Conservation (phyloP, 768 basidiomycete genomes). For the Podaxis mareebaensis region DNA sequence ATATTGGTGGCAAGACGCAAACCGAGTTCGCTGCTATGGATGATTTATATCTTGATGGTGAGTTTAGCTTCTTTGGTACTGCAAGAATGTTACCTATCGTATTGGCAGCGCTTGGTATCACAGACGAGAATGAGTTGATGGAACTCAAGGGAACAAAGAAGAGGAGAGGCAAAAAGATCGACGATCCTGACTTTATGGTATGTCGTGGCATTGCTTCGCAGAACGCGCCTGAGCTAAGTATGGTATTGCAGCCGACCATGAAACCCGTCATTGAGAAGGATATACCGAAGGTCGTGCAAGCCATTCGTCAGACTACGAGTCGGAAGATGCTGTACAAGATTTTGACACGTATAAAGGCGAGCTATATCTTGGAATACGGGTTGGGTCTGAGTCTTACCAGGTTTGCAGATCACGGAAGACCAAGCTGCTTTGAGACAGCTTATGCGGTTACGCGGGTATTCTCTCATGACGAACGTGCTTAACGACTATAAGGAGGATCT, state of each 20-base stretch:
- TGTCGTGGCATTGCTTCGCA: slow-evolving; percentile 19
- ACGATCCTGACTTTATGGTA: slow-evolving; percentile 88
- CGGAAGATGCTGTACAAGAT: slow-evolving; percentile 81
- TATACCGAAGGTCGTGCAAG: slow-evolving; percentile 89
- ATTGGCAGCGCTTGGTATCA: slow-evolving; percentile 81
- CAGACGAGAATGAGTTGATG: slow-evolving; percentile 82
- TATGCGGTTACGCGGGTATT: slow-evolving; percentile 91
- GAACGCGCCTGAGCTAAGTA: background rate
- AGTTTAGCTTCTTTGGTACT: slow-evolving; percentile 18
- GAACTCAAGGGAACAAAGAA: slow-evolving; percentile 92
- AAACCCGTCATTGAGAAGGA: slow-evolving; percentile 77
- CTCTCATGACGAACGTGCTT: slow-evolving; percentile 86
- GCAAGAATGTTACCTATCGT: background rate
- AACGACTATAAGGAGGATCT: slow-evolving; percentile 71
- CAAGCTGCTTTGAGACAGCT: slow-evolving; percentile 75
- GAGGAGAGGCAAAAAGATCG: slow-evolving; percentile 91
- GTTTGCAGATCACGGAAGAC: slow-evolving; percentile 78
- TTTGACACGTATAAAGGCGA: slow-evolving; percentile 81
- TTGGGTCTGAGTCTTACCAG: background rate
- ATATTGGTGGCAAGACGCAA: slow-evolving; percentile 97
- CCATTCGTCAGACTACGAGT: slow-evolving; percentile 85
- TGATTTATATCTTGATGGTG: slow-evolving; percentile 91
- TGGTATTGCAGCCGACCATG: slow-evolving; percentile 61
- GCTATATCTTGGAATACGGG: slow-evolving; percentile 9
- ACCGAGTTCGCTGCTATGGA: slow-evolving; percentile 95